Evolutionary conservation across 352 stramenopile species (phyloP).

Genomic region (Blastocystis sp.): DNA sequence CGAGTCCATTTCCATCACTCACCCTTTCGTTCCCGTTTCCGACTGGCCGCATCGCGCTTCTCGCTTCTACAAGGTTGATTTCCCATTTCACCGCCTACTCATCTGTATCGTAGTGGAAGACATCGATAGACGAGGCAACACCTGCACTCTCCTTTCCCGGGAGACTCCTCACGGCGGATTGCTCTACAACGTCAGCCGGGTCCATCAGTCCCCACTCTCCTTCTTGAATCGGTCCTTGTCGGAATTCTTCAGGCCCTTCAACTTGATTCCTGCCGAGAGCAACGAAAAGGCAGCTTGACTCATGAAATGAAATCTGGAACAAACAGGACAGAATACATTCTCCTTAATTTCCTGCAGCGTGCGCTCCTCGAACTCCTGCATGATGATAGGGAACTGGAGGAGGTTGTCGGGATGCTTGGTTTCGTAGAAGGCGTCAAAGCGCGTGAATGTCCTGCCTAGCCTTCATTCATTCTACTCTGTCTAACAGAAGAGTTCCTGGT

Average conservation of each 20-base stretch:
- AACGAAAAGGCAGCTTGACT: constrained; percentile 44
- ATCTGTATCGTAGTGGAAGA: background rate
- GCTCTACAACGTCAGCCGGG: background rate
- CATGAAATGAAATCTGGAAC: constrained; percentile 40
- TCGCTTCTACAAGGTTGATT: background rate
- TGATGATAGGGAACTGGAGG: constrained; percentile 53
- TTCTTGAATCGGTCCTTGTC: constrained; percentile 25
- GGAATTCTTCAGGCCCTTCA: constrained; percentile 19
- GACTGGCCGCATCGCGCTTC: background rate
- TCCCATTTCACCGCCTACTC: background rate
- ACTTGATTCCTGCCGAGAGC: background rate
- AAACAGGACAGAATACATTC: constrained; percentile 38
- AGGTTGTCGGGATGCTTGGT: constrained; percentile 49
- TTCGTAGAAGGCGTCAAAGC: constrained; percentile 44
- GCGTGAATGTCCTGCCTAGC: background rate
- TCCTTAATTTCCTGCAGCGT: background rate
- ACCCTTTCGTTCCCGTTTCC: constrained; percentile 33
- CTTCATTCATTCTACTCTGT: background rate
- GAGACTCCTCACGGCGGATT: background rate
- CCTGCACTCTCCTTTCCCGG: background rate
- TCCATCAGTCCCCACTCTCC: background rate
- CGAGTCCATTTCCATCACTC: background rate
- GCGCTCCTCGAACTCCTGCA: constrained; percentile 42
- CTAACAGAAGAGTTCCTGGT: constrained; percentile 51
- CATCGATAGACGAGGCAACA: constrained; percentile 16